Conservation (phyloP, 1,139 yeast species). For the Yamadazyma membranifaciens region DNA sequence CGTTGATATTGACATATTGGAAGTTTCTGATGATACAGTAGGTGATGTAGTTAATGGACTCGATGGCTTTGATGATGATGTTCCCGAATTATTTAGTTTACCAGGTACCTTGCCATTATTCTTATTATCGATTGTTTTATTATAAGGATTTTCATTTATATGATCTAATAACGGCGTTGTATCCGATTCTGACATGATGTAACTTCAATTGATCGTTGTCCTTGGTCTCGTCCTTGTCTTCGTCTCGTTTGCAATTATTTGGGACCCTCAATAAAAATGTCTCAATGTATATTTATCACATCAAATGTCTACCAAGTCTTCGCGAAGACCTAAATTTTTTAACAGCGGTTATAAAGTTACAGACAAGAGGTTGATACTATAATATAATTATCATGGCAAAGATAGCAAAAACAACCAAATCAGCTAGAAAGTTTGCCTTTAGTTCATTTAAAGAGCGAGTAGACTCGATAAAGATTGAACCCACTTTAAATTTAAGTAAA, state of each 20-base stretch:
- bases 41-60: neutral
- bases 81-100: neutral
- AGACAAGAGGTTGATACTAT: neutral
- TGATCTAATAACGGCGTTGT: constrained; percentile 12
- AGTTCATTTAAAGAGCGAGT: constrained; percentile 80
- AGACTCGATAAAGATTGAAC: constrained; percentile 84
- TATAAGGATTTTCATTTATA: constrained; percentile 10
- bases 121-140: neutral
- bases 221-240: too few species aligned
- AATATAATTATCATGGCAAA: constrained; percentile 1
- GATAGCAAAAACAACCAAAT: constrained; percentile 38
- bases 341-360: too few species aligned
- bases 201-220: neutral
- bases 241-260: too few species aligned
- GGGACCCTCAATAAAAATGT: too few species aligned
- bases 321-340: constrained; percentile 4
- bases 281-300: neutral
- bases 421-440: constrained; percentile 61
- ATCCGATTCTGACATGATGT: constrained; percentile 5
- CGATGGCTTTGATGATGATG: neutral
- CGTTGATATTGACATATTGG: too few species aligned
- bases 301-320: too few species aligned
- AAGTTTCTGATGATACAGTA: neutral
- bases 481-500: constrained; percentile 60
- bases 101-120: neutral